Conservation (phyloP, 306 rosid genomes). For the Sicyos baderoa region DNA sequence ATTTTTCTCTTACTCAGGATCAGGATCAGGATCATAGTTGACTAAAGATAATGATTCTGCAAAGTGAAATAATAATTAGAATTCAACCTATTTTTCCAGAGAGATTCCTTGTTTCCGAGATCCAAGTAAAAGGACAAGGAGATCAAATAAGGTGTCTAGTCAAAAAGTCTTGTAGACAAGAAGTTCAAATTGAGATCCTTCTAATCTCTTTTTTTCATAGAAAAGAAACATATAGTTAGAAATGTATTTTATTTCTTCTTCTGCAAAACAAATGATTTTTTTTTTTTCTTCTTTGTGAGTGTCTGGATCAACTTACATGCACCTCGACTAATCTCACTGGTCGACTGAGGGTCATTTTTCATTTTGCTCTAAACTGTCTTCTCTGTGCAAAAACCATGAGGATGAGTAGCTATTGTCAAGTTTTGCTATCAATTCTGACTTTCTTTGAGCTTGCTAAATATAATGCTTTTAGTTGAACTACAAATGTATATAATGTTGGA, state of each 20-base stretch:
- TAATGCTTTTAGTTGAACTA: neutral
- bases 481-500: neutral
- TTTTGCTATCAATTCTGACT: neutral
- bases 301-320: too few species aligned
- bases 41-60: constrained; percentile 6
- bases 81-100: neutral
- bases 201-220: neutral
- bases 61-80: constrained; percentile 1
- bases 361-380: neutral
- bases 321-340: too few species aligned
- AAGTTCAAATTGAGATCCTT: neutral
- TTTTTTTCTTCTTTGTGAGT: too few species aligned
- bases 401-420: neutral
- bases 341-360: neutral
- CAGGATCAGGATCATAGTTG: neutral
- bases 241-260: neutral
- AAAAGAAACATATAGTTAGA: neutral
- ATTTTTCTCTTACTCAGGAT: neutral
- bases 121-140: neutral
- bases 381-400: neutral
- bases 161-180: neutral
- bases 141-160: neutral
- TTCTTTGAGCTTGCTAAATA: constrained; percentile 6
- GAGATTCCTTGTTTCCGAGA: neutral
- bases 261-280: too few species aligned